Evolutionary conservation across 2,329 filamentous ascomycete species (phyloP), one percentile per base, ranked within the genome.

Genomic region (Aspergillus costaricaensis): DNA sequence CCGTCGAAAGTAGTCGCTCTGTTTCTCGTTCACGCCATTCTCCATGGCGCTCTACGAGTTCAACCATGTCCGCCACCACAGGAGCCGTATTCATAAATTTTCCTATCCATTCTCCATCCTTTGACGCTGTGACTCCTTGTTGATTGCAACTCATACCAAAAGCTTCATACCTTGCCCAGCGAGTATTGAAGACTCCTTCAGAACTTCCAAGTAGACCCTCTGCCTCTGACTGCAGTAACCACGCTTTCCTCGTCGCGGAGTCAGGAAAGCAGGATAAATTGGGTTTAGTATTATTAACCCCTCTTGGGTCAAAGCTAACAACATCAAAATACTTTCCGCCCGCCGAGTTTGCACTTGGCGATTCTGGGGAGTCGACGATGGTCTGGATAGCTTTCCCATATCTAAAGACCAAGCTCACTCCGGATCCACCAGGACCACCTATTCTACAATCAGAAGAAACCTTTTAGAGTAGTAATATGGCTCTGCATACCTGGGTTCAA

Each of bases 21-120:
- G 51, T 55, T 25, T 59, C 57, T 1, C 6, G 36, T 36, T 55
- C 58, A 2, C 58, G 58, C 58, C 58, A 60, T 27, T 57, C 53
- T 27, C 58, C 58, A 17, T 51, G 53, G 4, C 47, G 36, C 53
- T 60, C 58, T 21, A 60, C 30, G 6, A 60, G 38, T 12, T 44
- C 52, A 19, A 56, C 53, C 53, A 60, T 57, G 21, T 60, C 58
- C 17, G 36, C 53, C n/a, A 57, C 58, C 38, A 50, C 36, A 1
- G 54, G 27, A 2, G 58, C 19, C 1, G 58, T 60, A 23, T 60
- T 57, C 36, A 57, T 41, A 17, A 53, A 51, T 4, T 9, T 15
- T 7, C 47, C 23, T 15, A 60, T 57, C 30, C 48, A 56, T n/a
- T 27, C 48, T 3, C 36, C 17, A 4, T 23, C 9, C 2, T 55